phyloP scores from a whole-genome alignment of 1,284 basidiomycete genomes.

The Melampsora larici-populina region DNA sequence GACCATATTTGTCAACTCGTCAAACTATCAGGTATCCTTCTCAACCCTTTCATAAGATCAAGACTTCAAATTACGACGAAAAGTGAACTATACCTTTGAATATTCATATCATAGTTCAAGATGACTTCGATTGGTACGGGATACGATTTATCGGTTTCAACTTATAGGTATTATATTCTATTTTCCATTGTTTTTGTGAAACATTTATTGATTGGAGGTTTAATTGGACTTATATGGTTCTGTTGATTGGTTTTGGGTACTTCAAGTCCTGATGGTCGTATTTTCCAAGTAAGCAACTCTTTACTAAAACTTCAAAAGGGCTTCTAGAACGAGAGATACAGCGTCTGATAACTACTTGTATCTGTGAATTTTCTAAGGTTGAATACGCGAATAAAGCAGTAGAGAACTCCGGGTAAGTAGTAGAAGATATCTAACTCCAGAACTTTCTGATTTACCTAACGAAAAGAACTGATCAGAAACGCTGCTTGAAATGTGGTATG shows the following conservation, averaged over 20 bases:
- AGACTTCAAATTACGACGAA: no score
- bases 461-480: slow-evolving; percentile 14
- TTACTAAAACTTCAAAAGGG: background rate
- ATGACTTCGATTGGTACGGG: slow-evolving; percentile 99
- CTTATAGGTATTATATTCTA: slow-evolving; percentile 64
- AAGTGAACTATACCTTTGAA: no score
- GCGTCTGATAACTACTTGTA: background rate
- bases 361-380: slow-evolving; percentile 61
- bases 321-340: background rate
- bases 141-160: slow-evolving; percentile 96
- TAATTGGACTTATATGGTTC: background rate
- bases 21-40: no score
- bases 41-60: no score
- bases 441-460: no score
- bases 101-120: slow-evolving; percentile 10
- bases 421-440: no score
- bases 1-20: no score
- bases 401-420: slow-evolving; percentile 77
- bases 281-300: slow-evolving; percentile 73
- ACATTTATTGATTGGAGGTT: background rate
- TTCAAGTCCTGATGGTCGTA: slow-evolving; percentile 82
- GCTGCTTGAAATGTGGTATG: background rate
- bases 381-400: slow-evolving; percentile 99
- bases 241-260: background rate
- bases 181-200: background rate